Evolutionary conservation across 768 basidiomycete genomes (phyloP), one percentile per base, ranked within the genome.

Genomic region (Rhizopogon rudus): DNA sequence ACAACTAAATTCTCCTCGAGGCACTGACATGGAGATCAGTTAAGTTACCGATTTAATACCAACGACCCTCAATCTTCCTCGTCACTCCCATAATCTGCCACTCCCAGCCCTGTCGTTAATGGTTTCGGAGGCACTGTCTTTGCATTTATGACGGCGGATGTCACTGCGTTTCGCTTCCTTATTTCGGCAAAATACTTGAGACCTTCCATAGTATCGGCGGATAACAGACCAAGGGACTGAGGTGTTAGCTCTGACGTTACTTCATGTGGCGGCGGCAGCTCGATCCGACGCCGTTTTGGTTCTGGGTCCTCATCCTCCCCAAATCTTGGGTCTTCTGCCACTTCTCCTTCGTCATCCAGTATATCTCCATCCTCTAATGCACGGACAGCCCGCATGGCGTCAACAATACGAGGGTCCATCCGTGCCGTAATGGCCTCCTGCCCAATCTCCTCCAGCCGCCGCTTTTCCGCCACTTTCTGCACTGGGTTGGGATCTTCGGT

Each of bases 401-500:
- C 90, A 9, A 97, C 84, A 49, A 98, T 86, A 16, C 87, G 79
- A 6, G 90, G 88, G 67, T 98, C 92, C 77, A 98, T 86, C 49
- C 80, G 79, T 20, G 88, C 83, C 40, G 82, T 80, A 65, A 99
- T 95, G 3, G 91, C 94, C 56, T 91, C 85, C 60, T 88, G 84
- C 0, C 97, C 97, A 62, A 87, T 77, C 2, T 88, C 86, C 66
- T 93, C 89, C 29, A 99, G 68, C 12, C 94, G 78, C 8, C 81
- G 77, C 64, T 93, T 89, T 71, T 98, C 97, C 0, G 83, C 81
- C 7, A 88, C 84, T 63, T 94, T 95, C 59, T 88, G 85, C 0
- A 83, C 84, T 1, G 96, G 97, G 68, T 99, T 99, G 1, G 97
- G 97, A 68, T 99, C 97, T 67, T 97, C 96, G 0, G 96, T 98